Evolutionary conservation across 2,329 filamentous ascomycete species (phyloP).

Genomic region (Hypoxylon sp.): DNA sequence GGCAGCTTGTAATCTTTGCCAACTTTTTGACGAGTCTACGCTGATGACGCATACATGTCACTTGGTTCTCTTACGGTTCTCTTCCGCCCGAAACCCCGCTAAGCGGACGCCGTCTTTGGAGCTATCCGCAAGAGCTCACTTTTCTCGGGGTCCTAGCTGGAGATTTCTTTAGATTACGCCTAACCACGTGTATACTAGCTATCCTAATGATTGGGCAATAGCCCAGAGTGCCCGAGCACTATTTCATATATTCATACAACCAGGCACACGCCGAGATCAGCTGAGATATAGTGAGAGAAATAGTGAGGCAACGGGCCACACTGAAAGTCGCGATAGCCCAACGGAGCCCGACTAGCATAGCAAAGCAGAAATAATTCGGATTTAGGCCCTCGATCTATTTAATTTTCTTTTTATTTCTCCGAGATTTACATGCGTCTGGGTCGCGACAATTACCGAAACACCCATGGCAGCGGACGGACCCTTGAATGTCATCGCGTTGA

Average conservation of each 20-base stretch:
- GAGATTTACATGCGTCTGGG: conserved; percentile 20
- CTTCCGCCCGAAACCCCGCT: conserved; percentile 28
- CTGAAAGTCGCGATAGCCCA: conserved; percentile 11
- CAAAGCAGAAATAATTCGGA: conserved; percentile 16
- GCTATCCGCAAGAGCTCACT: conserved; percentile 16
- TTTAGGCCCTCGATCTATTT: conserved; percentile 27
- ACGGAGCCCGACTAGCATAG: conserved; percentile 14
- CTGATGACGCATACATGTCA: conserved; percentile 9
- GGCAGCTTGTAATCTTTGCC: background rate
- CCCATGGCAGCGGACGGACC: conserved; percentile 59
- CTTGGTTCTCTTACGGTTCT: background rate
- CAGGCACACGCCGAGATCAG: conserved; percentile 31
- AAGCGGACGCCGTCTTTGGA: conserved; percentile 33
- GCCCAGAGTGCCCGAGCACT: conserved; percentile 28
- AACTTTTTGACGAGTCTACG: conserved; percentile 2
- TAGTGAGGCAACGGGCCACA: conserved; percentile 33
- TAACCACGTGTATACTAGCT: conserved; percentile 30
- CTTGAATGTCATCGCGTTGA: conserved; percentile 86
- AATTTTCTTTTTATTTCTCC: conserved; percentile 25
- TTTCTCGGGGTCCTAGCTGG: conserved; percentile 12
- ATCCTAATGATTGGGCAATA: conserved; percentile 27
- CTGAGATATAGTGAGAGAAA: conserved; percentile 24
- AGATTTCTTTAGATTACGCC: conserved; percentile 24
- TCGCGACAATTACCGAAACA: conserved; percentile 10
- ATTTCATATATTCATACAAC: conserved; percentile 19